Base-by-base conservation (phyloP, 2,329 filamentous ascomycete species). In the Coniella lustricola region DNA sequence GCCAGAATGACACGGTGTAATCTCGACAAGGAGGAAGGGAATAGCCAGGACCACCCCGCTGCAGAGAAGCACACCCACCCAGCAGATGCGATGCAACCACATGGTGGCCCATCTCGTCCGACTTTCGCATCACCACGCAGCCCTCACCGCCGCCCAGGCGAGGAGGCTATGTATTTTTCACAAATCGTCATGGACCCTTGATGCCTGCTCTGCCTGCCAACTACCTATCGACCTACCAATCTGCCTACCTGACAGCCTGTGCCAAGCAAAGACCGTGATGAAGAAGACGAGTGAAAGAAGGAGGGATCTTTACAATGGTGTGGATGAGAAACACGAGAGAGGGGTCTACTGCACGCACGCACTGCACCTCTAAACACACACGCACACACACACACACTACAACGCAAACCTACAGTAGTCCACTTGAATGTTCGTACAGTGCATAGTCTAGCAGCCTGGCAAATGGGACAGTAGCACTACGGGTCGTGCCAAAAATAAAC, bases 401-500 rank as follows among this genome's bases (percentile, higher is more conserved):
- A 29, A 10, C 25, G 25, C 25, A 29, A 29, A 29, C 25, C 25
- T 29, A 29, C 25, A 29, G 25, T 29, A 29, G 25, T 29, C 5
- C 25, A 29, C 10, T 5, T 5, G 10, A 10, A 29, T 10, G 25
- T 29, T 29, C 25, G 25, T 29, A 29, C 25, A 29, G 25, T 29
- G 25, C 10, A 5, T 29, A n/a, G n/a, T n/a, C n/a, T n/a, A n/a
- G n/a, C n/a, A n/a, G n/a, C n/a, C n/a, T n/a, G n/a, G n/a, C n/a
- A n/a, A n/a, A n/a, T n/a, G n/a, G 21, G 20, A 10, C 25, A 16
- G 18, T n/a, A 40, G 25, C 25, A 31, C n/a, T n/a, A n/a, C n/a
- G n/a, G 38, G 22, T 12, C n/a, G 38, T 29, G 25, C 38, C 38
- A 41, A 41, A 41, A 41, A 41, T 41, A 41, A 21, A 31, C 12